Evolutionary conservation across 352 stramenopile species (phyloP).

Genomic region (Halophytophthora batemanensis): DNA sequence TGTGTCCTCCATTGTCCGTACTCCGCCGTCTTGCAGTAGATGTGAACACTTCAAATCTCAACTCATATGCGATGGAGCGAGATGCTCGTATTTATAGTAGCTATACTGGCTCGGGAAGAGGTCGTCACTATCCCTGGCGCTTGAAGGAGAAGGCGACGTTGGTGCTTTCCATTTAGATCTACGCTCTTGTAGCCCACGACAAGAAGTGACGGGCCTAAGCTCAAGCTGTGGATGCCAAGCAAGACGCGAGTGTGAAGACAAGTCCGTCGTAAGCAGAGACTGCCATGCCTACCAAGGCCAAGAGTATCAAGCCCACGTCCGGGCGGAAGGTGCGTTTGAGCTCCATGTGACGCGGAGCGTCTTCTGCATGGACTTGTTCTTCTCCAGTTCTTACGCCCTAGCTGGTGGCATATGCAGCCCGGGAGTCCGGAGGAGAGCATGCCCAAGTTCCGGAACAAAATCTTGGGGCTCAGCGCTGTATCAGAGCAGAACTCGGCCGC

Average conservation of each 20-base stretch:
- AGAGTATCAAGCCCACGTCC: conserved; percentile 12
- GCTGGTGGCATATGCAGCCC: conserved; percentile 7
- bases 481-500: conserved; percentile 37
- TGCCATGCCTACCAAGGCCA: conserved; percentile 17
- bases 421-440: conserved; percentile 33
- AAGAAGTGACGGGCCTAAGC: neutral
- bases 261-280: neutral
- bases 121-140: too few relatives aligned
- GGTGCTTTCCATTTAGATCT: too few relatives aligned
- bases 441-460: conserved; percentile 54
- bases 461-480: conserved; percentile 42
- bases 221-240: conserved; percentile 7
- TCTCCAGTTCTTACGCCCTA: neutral
- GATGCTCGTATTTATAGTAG: too few relatives aligned
- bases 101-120: too few relatives aligned
- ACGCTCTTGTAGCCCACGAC: neutral
- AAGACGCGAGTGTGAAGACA: neutral
- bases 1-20: too few relatives aligned
- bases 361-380: neutral
- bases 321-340: conserved; percentile 17
- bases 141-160: too few relatives aligned
- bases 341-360: neutral
- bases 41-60: too few relatives aligned
- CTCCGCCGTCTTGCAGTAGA: too few relatives aligned
- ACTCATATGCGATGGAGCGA: too few relatives aligned